A percentile compares a stretch with the other conserved stretches of the same genome.
These are phyloP conservation scores for Wickerhamomyces xylosicus DNA, from an alignment of 805 yeast species.

Conservation along the genomic window DNA sequence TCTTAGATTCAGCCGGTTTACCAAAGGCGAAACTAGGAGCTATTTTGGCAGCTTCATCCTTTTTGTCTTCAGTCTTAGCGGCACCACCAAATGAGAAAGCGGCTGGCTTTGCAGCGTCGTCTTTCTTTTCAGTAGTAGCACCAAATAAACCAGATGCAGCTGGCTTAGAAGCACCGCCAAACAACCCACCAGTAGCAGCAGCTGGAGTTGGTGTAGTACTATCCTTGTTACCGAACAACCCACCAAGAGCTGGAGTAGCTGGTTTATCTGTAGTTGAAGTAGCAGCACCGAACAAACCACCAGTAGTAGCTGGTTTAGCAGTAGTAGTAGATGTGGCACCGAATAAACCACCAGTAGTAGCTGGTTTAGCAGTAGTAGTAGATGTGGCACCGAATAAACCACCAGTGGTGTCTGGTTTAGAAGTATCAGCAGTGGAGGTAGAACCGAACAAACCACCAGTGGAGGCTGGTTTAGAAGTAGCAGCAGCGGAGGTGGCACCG, in stretches of 20 bases:
- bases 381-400: constrained; percentile 10
- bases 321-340: constrained; percentile 2
- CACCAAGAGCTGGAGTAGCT: neutral
- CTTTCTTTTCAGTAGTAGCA: constrained; percentile 10
- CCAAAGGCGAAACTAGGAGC: constrained; percentile 7
- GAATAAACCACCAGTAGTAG: neutral
- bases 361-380: constrained; percentile 2
- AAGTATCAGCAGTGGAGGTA: neutral
- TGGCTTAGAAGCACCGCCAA: constrained; percentile 6
- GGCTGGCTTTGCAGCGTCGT: constrained; percentile 4
- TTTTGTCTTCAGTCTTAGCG: constrained; percentile 7
- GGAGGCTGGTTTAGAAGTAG: neutral
- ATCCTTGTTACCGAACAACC: too few relatives aligned
- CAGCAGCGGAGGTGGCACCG: constrained; percentile 1
- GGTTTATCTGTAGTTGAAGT: neutral
- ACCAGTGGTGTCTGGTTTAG: constrained; percentile 2
- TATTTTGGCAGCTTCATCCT: constrained; percentile 4
- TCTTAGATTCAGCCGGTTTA: constrained; percentile 5
- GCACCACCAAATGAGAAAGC: constrained; percentile 20
- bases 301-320: constrained; percentile 2
- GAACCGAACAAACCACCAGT: constrained; percentile 1
- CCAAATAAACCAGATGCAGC: constrained; percentile 16
- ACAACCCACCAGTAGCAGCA: constrained; percentile 2
- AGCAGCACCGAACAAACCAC: constrained; percentile 2
- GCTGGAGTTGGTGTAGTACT: neutral